Evolutionary conservation across 129 eudicot genomes (phyloP).

Genomic region (Cynara cardunculus): DNA sequence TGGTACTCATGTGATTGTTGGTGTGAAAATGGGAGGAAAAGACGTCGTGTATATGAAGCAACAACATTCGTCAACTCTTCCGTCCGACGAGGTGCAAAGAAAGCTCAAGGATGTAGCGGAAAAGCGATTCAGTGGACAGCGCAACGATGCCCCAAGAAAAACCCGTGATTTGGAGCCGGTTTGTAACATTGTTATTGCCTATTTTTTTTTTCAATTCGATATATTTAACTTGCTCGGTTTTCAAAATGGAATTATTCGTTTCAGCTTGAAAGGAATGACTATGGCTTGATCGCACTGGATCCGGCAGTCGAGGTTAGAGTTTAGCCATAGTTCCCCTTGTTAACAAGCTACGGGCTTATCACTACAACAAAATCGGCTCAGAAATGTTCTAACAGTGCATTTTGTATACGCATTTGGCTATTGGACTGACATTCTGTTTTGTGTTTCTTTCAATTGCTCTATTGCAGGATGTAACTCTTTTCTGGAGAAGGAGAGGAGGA

Average conservation of each 20-base stretch:
- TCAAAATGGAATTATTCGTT: neutral
- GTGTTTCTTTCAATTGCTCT: too few species aligned
- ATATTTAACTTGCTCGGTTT: neutral
- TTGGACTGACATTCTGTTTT: too few species aligned
- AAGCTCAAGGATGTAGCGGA: constrained; percentile 59
- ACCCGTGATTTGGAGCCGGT: constrained; percentile 39
- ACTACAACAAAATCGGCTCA: too few species aligned
- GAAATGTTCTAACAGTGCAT: too few species aligned
- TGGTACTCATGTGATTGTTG: constrained; percentile 73
- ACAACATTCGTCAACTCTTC: constrained; percentile 55
- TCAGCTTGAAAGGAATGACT: constrained; percentile 56
- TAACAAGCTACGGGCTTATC: neutral
- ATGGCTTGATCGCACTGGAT: constrained; percentile 36
- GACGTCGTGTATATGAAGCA: constrained; percentile 71
- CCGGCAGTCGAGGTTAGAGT: constrained; percentile 39
- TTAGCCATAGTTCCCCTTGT: neutral
- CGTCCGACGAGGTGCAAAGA: constrained; percentile 50
- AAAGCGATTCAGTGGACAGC: constrained; percentile 49
- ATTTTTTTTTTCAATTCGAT: constrained; percentile 4
- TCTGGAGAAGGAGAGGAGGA: constrained; percentile 81
- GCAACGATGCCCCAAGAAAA: constrained; percentile 20
- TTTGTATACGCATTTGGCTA: too few species aligned
- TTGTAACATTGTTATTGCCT: constrained; percentile 23
- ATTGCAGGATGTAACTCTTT: constrained; percentile 61
- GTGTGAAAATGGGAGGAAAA: constrained; percentile 83